Evolutionary conservation across 352 stramenopile genomes (phyloP).

Genomic region (Phytophthora fragariaefolia): DNA sequence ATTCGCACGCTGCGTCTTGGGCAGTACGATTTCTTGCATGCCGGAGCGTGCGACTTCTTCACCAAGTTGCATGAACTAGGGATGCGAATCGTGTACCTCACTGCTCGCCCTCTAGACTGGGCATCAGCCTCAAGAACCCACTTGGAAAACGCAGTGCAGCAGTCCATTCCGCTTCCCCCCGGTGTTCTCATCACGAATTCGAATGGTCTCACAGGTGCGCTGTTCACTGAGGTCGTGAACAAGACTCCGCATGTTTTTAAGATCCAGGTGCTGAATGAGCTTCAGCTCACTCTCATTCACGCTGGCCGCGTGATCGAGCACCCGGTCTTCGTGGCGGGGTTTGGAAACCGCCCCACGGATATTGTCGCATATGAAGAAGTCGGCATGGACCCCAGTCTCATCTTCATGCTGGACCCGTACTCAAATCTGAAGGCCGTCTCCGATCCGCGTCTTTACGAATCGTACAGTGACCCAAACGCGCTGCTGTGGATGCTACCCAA

Average conservation of each 20-base stretch:
- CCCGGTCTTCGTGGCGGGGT: conserved; percentile 86
- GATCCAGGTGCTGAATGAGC: conserved; percentile 79
- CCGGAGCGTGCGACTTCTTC: conserved; percentile 82
- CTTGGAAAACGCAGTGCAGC: conserved; percentile 77
- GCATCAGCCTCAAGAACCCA: conserved; percentile 72
- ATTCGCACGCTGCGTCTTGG: conserved; percentile 84
- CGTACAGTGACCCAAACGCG: conserved; percentile 82
- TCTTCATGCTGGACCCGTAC: conserved; percentile 87
- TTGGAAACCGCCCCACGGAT: conserved; percentile 86
- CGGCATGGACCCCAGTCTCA: conserved; percentile 69
- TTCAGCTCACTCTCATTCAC: conserved; percentile 84
- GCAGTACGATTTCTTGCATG: conserved; percentile 86
- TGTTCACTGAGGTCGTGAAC: conserved; percentile 88
- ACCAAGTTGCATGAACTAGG: conserved; percentile 77
- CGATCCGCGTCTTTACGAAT: conserved; percentile 74
- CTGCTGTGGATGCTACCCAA: conserved; percentile 81
- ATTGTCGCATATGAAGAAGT: conserved; percentile 82
- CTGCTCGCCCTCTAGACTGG: conserved; percentile 82
- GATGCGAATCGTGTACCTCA: conserved; percentile 84
- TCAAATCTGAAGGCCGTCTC: conserved; percentile 74
- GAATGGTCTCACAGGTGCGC: conserved; percentile 73
- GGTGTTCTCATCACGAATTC: conserved; percentile 86
- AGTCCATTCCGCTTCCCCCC: conserved; percentile 59
- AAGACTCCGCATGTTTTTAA: conserved; percentile 89
- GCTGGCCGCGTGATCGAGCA: conserved; percentile 73